Conservation (phyloP, 257 asterid genomes). For the Solanum okadae region DNA sequence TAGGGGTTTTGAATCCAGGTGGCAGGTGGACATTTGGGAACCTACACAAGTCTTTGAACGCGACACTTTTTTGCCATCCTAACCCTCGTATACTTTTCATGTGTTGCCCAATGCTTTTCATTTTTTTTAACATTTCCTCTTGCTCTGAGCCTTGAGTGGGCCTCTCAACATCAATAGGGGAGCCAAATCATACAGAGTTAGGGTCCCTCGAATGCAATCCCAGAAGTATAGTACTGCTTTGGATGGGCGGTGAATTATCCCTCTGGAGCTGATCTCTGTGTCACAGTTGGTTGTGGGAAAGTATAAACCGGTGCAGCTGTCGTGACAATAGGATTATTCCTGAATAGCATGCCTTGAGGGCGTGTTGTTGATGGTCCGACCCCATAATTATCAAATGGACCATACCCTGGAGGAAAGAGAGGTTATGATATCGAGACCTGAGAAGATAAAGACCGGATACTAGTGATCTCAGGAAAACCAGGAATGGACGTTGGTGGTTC, state of each 20-base stretch:
- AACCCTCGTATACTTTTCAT: background rate
- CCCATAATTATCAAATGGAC: background rate
- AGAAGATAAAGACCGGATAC: background rate
- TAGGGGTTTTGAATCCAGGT: background rate
- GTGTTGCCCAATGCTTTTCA: background rate
- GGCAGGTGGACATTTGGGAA: background rate
- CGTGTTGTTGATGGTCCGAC: background rate
- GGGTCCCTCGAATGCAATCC: too few relatives aligned
- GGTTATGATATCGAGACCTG: background rate
- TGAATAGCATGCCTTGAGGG: background rate
- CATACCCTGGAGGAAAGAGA: background rate
- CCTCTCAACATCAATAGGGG: background rate
- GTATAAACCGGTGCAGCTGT: fast-evolving
- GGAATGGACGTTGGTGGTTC: background rate
- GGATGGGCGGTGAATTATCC: background rate
- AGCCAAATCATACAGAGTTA: too few relatives aligned
- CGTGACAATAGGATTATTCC: background rate
- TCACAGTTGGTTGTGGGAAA: background rate
- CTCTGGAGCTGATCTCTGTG: background rate
- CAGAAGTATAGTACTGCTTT: background rate
- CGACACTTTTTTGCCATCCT: too few relatives aligned
- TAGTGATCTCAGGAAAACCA: background rate
- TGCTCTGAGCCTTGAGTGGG: background rate
- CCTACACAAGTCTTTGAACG: background rate
- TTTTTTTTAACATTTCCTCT: too few relatives aligned